Conservation (phyloP, 2,329 filamentous ascomycete species). For the Fusarium sororula region DNA sequence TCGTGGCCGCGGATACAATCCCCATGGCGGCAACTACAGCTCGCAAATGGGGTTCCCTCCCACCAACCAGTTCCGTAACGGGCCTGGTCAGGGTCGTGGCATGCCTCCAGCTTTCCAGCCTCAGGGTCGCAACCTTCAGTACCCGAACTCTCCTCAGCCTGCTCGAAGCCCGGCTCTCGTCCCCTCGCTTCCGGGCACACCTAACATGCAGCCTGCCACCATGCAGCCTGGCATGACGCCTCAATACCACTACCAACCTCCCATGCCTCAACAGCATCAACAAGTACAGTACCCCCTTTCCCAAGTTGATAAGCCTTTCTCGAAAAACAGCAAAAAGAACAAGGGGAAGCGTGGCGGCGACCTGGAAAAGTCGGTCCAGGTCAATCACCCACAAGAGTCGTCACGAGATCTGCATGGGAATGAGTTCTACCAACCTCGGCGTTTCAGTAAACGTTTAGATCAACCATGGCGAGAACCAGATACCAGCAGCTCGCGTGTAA, state of each 20-base stretch:
- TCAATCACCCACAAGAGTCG: conserved; percentile 50
- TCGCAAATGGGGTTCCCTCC: conserved; percentile 57
- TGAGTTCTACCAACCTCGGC: conserved; percentile 52
- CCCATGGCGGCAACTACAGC: conserved; percentile 54
- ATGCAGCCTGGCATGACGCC: conserved; percentile 67
- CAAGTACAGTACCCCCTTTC: conserved; percentile 65
- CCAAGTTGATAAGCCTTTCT: conserved; percentile 47
- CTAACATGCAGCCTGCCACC: conserved; percentile 71
- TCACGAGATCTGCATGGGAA: conserved; percentile 47
- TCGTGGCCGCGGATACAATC: conserved; percentile 61
- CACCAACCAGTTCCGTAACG: conserved; percentile 54
- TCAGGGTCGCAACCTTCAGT: conserved; percentile 57
- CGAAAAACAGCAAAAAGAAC: conserved; percentile 56
- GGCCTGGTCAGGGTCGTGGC: conserved; percentile 60
- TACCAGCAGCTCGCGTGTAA: conserved; percentile 29
- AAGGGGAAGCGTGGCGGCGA: conserved; percentile 55
- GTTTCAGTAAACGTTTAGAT: conserved; percentile 58
- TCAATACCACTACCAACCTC: conserved; percentile 68
- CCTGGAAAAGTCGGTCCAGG: conserved; percentile 56
- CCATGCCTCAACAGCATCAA: conserved; percentile 68
- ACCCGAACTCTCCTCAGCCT: conserved; percentile 71
- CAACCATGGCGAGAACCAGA: conserved; percentile 45
- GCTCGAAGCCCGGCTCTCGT: conserved; percentile 72
- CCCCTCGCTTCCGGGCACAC: conserved; percentile 72
- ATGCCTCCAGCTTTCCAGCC: conserved; percentile 60